These are phyloP conservation scores for Helminthosporium solani DNA, from an alignment of 2,329 filamentous ascomycete genomes.

Conservation along the genomic window DNA sequence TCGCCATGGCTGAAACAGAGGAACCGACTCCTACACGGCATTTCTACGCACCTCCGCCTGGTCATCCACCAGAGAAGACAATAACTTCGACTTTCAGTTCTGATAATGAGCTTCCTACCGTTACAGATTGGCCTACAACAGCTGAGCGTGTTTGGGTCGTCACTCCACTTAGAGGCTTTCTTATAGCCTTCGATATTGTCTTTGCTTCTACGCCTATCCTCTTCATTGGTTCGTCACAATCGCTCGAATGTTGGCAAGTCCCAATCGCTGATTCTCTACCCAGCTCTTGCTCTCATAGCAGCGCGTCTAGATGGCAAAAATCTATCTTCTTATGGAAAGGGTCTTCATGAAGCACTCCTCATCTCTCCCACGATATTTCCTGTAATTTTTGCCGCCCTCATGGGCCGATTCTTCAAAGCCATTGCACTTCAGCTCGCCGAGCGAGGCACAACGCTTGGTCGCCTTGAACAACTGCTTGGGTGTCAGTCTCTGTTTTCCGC, in stretches of 20 bases:
- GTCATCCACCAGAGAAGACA: too few relatives aligned
- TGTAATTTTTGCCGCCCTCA: slow-evolving; percentile 31
- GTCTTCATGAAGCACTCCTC: slow-evolving; percentile 19
- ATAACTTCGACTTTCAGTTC: too few relatives aligned
- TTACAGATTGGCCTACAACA: too few relatives aligned
- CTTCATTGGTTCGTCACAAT: slow-evolving; percentile 13
- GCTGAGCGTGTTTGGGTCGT: slow-evolving; percentile 20
- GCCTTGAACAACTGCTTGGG: slow-evolving; percentile 30
- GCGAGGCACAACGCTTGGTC: slow-evolving; percentile 31
- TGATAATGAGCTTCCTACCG: too few relatives aligned
- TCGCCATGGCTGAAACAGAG: too few relatives aligned
- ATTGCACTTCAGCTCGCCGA: slow-evolving; percentile 26
- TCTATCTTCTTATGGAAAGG: slow-evolving; percentile 15
- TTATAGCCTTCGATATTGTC: slow-evolving; percentile 25
- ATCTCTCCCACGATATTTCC: slow-evolving; percentile 33
- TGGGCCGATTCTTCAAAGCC: slow-evolving; percentile 30
- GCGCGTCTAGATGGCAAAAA: slow-evolving; percentile 22
- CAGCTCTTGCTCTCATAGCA: slow-evolving; percentile 27
- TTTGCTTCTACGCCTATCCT: slow-evolving; percentile 28
- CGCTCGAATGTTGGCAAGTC: background rate
- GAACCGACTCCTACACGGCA: too few relatives aligned
- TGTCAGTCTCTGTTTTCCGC: slow-evolving; percentile 34
- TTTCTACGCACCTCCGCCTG: too few relatives aligned
- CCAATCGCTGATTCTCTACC: background rate
- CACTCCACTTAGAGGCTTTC: slow-evolving; percentile 19